These are phyloP conservation scores for Pseudovirgaria hyperparasitica DNA, from an alignment of 2,329 filamentous ascomycete species.

Conservation along the genomic window DNA sequence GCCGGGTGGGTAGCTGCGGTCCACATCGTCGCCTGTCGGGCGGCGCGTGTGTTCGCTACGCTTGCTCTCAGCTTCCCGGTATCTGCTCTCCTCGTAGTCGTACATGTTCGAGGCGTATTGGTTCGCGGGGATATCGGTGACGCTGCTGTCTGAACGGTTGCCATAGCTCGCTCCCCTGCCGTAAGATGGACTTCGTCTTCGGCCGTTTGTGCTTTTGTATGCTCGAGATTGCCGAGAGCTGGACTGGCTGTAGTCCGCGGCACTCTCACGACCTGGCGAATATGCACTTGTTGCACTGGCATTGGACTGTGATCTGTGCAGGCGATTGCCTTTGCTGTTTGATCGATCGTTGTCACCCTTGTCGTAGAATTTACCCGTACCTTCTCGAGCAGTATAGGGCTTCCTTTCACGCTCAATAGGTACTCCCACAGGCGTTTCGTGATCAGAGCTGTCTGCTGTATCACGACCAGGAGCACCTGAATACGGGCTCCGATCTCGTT, in stretches of 20 bases:
- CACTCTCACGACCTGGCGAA: constrained; percentile 10
- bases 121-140: constrained; percentile 16
- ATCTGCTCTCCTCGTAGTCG: constrained; percentile 18
- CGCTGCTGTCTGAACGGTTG: constrained; percentile 19
- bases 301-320: constrained; percentile 18
- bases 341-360: constrained; percentile 14
- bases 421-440: constrained; percentile 26
- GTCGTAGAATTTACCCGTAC: constrained; percentile 44
- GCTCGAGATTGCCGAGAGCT: too few species aligned
- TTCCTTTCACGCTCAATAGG: constrained; percentile 54
- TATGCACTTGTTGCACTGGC: constrained; percentile 16
- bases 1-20: constrained; percentile 16
- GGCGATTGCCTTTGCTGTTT: constrained; percentile 16
- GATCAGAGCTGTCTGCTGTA: constrained; percentile 20
- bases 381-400: constrained; percentile 48
- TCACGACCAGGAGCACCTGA: too few species aligned
- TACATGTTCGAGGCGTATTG: constrained; percentile 20
- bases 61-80: constrained; percentile 16
- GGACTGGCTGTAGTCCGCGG: constrained; percentile 12
- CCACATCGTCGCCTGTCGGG: constrained; percentile 11
- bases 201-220: constrained; percentile 9
- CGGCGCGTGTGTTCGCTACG: constrained; percentile 13
- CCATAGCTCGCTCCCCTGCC: constrained; percentile 14
- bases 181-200: constrained; percentile 22
- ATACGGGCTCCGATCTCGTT: constrained; percentile 24